Evolutionary conservation across 2,329 filamentous ascomycete species (phyloP), one percentile per base, ranked within the genome.

Genomic region (Diaporthe nobilis): DNA sequence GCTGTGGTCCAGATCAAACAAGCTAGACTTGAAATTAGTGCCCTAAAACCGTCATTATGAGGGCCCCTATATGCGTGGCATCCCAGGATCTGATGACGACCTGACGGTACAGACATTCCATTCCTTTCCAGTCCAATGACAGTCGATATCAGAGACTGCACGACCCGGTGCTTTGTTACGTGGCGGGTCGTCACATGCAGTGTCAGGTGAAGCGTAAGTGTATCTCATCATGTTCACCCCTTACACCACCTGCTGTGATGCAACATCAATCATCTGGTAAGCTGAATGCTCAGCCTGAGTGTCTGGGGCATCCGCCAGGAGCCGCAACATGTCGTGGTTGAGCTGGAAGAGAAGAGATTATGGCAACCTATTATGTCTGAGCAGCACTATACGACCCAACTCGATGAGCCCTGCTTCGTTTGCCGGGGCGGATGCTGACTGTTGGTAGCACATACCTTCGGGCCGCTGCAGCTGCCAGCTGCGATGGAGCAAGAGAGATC

Each of bases 21-120:
- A 73, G 71, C 71, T 44, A 65, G 71, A 65, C 71, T 73, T 73
- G 79, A 79, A 80, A 82, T 22, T 55, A 20, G 84, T 83, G 53
- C 87, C 88, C 88, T 88, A 92, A 92, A 92, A 92, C 90, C 90
- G 91, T 92, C 85, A 87, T 91, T 90, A 91, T 88, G 90, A 92
- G 90, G 89, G 90, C 90, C 90, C 89, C 89, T 88, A 67, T 84
- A 81, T 82, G 88, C 83, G 89, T 85, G 89, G 89, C 89, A 87
- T 82, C 89, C 76, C 90, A 92, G 91, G 90, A 92, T 90, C 87
- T 89, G 90, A 80, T 90, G 90, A 92, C 92, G 90, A 92, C 90
- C 90, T 91, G 88, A 91, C 80, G 78, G 72, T 72, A 74, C 71
- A 68, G 58, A 70, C 47, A 51, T 74, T 58, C 49, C 75, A 58